Evolutionary conservation across 2,329 filamentous ascomycete genomes (phyloP).

Genomic region (Colletotrichum lentis): DNA sequence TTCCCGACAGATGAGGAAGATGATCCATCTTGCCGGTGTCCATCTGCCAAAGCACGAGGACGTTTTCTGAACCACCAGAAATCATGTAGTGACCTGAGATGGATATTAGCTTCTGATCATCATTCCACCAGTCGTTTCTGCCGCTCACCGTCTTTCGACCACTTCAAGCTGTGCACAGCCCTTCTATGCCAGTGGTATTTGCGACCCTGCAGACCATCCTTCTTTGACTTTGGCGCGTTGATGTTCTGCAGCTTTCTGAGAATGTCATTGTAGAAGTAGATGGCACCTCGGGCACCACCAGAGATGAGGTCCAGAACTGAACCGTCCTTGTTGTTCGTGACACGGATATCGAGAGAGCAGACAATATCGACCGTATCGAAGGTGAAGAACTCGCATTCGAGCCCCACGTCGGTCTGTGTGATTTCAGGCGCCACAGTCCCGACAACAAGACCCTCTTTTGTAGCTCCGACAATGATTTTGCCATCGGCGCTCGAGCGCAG

Average conservation of each 20-base stretch:
- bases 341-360: conserved; percentile 71
- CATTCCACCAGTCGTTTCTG: background rate
- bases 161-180: conserved; percentile 84
- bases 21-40: conserved; percentile 84
- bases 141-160: conserved; percentile 84
- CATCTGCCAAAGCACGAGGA: conserved; percentile 91
- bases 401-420: conserved; percentile 48
- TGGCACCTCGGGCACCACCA: conserved; percentile 78
- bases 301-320: conserved; percentile 75
- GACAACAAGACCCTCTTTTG: conserved; percentile 62
- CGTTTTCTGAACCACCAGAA: conserved; percentile 89
- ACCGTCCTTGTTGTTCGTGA: conserved; percentile 43
- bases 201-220: conserved; percentile 64
- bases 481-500: conserved; percentile 63
- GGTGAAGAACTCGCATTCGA: conserved; percentile 65
- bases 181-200: conserved; percentile 92
- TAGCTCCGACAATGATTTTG: conserved; percentile 59
- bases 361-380: conserved; percentile 70
- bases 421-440: conserved; percentile 57
- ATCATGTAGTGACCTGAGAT: conserved; percentile 84
- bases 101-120: conserved; percentile 44
- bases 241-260: conserved; percentile 64
- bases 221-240: conserved; percentile 48
- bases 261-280: conserved; percentile 83
- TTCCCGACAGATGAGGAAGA: conserved; percentile 87